Base-by-base conservation (phyloP, 345 rosid species). In the Populus alba region DNA sequence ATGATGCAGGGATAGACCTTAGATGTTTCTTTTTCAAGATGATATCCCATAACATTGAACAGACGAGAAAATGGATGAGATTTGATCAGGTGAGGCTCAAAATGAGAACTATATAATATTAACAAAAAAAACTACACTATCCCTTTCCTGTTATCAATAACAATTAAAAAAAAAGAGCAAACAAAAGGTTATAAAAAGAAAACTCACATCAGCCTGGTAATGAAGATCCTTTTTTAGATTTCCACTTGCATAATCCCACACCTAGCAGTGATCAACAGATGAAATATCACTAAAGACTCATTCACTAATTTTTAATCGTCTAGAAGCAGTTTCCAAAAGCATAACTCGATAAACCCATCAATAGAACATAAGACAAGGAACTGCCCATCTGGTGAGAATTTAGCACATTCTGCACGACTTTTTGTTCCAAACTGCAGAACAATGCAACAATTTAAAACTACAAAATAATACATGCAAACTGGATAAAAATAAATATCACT, bases 161-260 rank as follows among this genome's bases (percentile, higher is more conserved):
- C 51, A 57, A 3, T 45, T 41, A 57, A 7, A 20, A 66, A 74
- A 73, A 66, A 65, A 75, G 35, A 33, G 35, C 5, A 69, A 13
- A 37, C 43, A 73, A 41, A 16, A 23, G 51, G 29, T 77, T 45
- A 75, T 31, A 13, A 59, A 23, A 43, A 55, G 49, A 65, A 23
- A 13, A 83, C 5, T 33, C 37, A 33, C 99, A 73, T 89, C 99
- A 81, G 98, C 98, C 85, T 97, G 99, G 84, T 97, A 97, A 61
- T 91, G 98, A 77, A 97, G 92, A 87, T 97, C 99, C 84, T 94
- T 94, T 90, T 97, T 92, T 83, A 97, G 92, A 89, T 97, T 97
- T 75, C 99, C 99, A 75, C 93, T 97, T 66, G 94, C 78, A 80
- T 97, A 91, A 87, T 97, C 99, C 99, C 99, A 97, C 65, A 97